Percentiles rank a stretch among this genome's conserved stretches.
Evolutionary conservation across 371 early-diverging fungal genomes (phyloP).

Genomic region (Rhizopus stolonifer): DNA sequence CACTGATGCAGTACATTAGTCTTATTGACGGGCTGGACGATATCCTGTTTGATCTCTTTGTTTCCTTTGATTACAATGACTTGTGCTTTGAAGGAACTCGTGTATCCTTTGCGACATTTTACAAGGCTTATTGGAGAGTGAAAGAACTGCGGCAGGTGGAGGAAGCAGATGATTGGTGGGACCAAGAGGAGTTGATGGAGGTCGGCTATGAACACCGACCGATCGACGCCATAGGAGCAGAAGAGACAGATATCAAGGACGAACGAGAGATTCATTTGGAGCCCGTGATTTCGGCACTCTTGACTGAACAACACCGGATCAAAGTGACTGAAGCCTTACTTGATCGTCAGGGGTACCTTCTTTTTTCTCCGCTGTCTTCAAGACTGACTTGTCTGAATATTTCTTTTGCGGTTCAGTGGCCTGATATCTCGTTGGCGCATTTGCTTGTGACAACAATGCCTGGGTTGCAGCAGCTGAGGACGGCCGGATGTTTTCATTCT

Average conservation of each 20-base stretch:
- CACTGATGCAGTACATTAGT: neutral
- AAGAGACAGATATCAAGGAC: neutral
- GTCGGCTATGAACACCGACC: neutral
- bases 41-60: neutral
- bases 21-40: neutral
- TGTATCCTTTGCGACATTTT: constrained; percentile 1
- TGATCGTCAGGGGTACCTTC: neutral
- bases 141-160: neutral
- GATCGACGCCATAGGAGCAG: neutral
- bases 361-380: constrained; percentile 16
- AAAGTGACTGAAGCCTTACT: neutral
- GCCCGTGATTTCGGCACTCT: neutral
- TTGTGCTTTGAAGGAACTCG: neutral
- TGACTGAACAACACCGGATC: neutral
- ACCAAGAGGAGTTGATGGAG: neutral
- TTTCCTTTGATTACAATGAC: constrained; percentile 1
- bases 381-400: constrained; percentile 21
- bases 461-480: constrained; percentile 12
- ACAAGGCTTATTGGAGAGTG: constrained; percentile 4
- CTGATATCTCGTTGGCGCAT: constrained; percentile 17
- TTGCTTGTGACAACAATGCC: constrained; percentile 25
- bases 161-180: neutral
- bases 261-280: constrained; percentile 1
- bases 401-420: constrained; percentile 20
- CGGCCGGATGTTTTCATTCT: constrained; percentile 20